phyloP scores from a whole-genome alignment of 106 monocot species.

The Posidonia australis region DNA sequence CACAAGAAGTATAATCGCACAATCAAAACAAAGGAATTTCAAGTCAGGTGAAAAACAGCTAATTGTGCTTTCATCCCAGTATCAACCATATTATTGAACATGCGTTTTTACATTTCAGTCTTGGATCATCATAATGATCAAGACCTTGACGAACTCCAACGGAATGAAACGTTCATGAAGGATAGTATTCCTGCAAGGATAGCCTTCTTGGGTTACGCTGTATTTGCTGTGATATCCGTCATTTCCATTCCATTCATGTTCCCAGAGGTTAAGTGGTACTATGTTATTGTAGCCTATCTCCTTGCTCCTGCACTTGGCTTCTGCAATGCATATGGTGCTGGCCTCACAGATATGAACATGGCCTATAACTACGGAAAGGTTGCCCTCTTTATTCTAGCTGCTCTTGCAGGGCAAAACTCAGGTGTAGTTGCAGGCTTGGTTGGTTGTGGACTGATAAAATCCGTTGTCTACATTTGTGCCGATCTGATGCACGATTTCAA shows the following conservation, averaged over 20 bases:
- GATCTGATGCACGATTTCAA: conserved; percentile 94
- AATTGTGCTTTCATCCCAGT: not conserved
- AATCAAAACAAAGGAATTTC: conserved; percentile 25
- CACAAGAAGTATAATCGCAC: conserved; percentile 39
- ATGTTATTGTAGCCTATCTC: conserved; percentile 53
- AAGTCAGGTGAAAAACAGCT: conserved; percentile 29
- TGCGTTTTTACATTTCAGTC: not conserved
- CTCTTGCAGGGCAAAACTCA: conserved; percentile 55
- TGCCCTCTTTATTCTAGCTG: conserved; percentile 68
- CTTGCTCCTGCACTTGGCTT: conserved; percentile 72
- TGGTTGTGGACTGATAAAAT: conserved; percentile 74
- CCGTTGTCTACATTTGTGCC: conserved; percentile 75
- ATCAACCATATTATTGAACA: not conserved
- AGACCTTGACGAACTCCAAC: conserved; percentile 36
- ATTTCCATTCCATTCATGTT: conserved; percentile 73
- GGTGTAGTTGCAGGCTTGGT: conserved; percentile 77
- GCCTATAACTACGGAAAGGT: conserved; percentile 90
- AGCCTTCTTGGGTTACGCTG: conserved; percentile 45
- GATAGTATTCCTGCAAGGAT: conserved; percentile 71
- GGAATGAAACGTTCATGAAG: conserved; percentile 49
- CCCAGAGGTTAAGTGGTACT: conserved; percentile 80
- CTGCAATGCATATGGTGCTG: conserved; percentile 92
- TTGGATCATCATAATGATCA: conserved; percentile 21
- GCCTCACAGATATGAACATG: conserved; percentile 96
- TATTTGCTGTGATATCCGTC: conserved; percentile 42